Percentiles rank a stretch among this genome's conserved stretches.
These are phyloP conservation scores for Leccinum boreale DNA, from an alignment of 768 basidiomycete species.

Conservation along the genomic window DNA sequence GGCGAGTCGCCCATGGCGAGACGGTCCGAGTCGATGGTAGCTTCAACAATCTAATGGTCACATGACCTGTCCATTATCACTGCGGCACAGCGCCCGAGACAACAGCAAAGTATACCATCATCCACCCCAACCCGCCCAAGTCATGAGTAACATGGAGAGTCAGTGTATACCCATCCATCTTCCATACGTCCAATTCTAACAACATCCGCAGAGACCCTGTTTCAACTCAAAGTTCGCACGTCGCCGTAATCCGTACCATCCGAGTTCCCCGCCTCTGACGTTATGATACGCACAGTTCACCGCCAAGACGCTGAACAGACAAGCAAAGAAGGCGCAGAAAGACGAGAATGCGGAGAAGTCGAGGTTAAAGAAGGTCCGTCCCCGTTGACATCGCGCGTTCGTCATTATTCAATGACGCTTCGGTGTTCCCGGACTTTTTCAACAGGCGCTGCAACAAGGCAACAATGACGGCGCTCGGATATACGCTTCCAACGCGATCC, in stretches of 20 bases:
- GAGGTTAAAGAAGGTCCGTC: constrained; percentile 84
- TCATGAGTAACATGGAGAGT: constrained; percentile 90
- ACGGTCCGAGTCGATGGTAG: not conserved
- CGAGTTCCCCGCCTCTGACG: constrained; percentile 11
- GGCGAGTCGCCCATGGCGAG: no score
- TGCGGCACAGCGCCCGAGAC: not conserved
- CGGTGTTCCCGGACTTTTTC: not conserved
- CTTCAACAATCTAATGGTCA: constrained; percentile 3
- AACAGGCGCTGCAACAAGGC: constrained; percentile 90
- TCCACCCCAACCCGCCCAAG: not conserved
- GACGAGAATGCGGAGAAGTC: constrained; percentile 88
- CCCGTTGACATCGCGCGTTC: not conserved
- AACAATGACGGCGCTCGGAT: constrained; percentile 97
- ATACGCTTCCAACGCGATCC: constrained; percentile 96
- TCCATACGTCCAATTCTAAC: not conserved
- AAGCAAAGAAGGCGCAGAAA: constrained; percentile 97
- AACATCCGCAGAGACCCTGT: constrained; percentile 77
- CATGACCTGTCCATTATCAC: not conserved
- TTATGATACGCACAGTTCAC: constrained; percentile 68
- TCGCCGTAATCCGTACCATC: constrained; percentile 3
- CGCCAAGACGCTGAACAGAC: constrained; percentile 89
- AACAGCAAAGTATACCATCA: not conserved
- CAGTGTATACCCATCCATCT: constrained; percentile 31
- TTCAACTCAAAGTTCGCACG: constrained; percentile 85
- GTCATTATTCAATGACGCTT: not conserved